Percentiles rank a stretch among this genome's conserved stretches.
These are phyloP conservation scores for Lepidopterella palustris DNA, from an alignment of 495 filamentous ascomycete genomes.

Conservation along the genomic window DNA sequence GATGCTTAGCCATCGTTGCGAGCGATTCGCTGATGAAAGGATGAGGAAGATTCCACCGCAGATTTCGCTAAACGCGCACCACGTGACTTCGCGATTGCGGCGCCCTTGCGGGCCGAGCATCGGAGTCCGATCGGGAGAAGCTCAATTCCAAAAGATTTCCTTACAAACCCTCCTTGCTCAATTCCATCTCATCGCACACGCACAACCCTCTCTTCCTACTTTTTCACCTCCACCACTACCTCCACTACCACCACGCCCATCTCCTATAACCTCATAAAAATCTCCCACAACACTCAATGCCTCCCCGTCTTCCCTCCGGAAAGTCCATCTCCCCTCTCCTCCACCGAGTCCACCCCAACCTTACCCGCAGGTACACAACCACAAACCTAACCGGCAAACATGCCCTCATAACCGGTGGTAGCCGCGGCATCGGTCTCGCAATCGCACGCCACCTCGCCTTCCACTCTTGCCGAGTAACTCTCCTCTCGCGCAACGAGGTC, in stretches of 20 bases:
- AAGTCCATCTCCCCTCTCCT: not conserved
- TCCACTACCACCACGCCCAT: too few species aligned
- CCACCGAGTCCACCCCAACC: not conserved
- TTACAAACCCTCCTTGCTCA: too few species aligned
- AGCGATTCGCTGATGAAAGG: not conserved
- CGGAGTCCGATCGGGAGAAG: too few species aligned
- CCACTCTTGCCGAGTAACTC: conserved; percentile 33
- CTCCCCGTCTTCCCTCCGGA: not conserved
- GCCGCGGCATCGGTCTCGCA: conserved; percentile 58
- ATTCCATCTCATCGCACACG: too few species aligned
- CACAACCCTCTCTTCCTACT: too few species aligned
- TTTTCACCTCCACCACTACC: not conserved
- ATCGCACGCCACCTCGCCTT: conserved; percentile 62
- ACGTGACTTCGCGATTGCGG: conserved; percentile 20
- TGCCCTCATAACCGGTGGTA: conserved; percentile 57
- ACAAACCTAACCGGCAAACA: conserved; percentile 33
- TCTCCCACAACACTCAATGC: too few species aligned
- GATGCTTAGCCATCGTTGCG: conserved; percentile 2
- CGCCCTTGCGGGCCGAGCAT: too few species aligned
- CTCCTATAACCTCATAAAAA: too few species aligned
- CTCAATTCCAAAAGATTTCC: too few species aligned
- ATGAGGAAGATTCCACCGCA: not conserved
- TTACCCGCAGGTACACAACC: not conserved
- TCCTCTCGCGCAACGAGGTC: conserved; percentile 17
- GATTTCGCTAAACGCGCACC: conserved; percentile 4